A percentile compares a stretch with the other conserved stretches of the same genome.
Evolutionary conservation across 2,329 filamentous ascomycete species (phyloP).

Genomic region (Penicillium sp.): DNA sequence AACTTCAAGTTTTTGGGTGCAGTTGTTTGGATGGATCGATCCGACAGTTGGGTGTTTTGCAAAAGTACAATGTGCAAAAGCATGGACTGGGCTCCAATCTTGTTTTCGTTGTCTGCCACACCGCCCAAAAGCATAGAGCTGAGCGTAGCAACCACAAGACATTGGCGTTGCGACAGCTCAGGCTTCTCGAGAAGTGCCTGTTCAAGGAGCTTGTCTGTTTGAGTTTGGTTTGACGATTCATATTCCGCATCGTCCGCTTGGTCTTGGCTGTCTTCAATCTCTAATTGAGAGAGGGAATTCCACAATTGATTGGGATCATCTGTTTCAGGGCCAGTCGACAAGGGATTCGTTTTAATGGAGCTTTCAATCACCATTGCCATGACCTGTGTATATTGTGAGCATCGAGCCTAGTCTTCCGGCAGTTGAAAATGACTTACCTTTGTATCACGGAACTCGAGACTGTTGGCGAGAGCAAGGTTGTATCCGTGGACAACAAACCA

Average conservation of each 20-base stretch:
- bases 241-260: neutral
- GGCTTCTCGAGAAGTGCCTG: slow-evolving; percentile 1
- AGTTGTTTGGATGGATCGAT: slow-evolving; percentile 11
- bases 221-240: neutral
- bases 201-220: neutral
- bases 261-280: neutral
- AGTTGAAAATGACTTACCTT: slow-evolving; percentile 47
- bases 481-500: slow-evolving; percentile 56
- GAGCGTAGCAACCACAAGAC: slow-evolving; percentile 17
- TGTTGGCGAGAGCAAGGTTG: slow-evolving; percentile 64
- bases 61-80: slow-evolving; percentile 24
- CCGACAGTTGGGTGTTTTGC: slow-evolving; percentile 18
- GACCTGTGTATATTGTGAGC: slow-evolving; percentile 14
- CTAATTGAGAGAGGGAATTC: neutral
- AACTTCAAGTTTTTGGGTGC: slow-evolving; percentile 6
- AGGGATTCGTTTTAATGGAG: neutral
- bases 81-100: slow-evolving; percentile 10
- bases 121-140: slow-evolving; percentile 12
- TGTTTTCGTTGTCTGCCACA: neutral
- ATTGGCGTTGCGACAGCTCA: slow-evolving; percentile 23
- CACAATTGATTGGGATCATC: neutral
- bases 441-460: slow-evolving; percentile 61
- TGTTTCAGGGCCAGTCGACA: neutral
- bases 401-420: neutral
- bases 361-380: slow-evolving; percentile 23